Base-by-base conservation (phyloP, 169 alveolate species). In the Plasmodium coatneyi region DNA sequence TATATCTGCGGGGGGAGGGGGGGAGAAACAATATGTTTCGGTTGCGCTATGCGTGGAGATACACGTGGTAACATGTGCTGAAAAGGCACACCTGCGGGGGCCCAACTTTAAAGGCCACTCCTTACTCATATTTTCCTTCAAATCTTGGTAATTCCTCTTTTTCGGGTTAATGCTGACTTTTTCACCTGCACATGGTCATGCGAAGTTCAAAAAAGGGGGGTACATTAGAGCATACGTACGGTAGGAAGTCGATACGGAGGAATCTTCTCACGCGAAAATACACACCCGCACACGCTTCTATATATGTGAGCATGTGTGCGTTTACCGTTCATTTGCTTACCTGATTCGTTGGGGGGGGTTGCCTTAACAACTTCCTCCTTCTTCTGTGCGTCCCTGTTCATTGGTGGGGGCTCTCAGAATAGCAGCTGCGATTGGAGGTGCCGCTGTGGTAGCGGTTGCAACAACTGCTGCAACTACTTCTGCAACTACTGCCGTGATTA, bases 111-210 rank as follows among this genome's bases (percentile, higher is more conserved):
- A 10, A 16, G n/a, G 36, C 34, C 79, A 43, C 66, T 72, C 54
- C 78, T 46, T 72, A 84, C 93, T 84, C 78, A 36, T 84, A 74
- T 84, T 84, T 72, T 84, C 93, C 41, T 72, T 72, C 66, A 84
- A 84, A 4, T 84, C 93, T 52, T 84, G 80, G 60, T 84, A 84
- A 41, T 84, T 84, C 19, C 93, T 72, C 93, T 84, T 84, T 84
- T 84, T 84, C 76, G 84, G 84, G 41, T 84, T 84, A 46, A 84
- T 72, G 66, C 43, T 72, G 22, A 84, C 34, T 84, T 84, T 84
- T 84, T 32, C 71, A 7, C 84, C 93, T 84, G 70, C 46, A 84
- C 83, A 49, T 14, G 76, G 36, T 66, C 16, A 66, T 66, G 9
- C 5, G 36, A 9, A 9, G 36, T 66, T 66, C 19, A 66, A 66